Conservation (phyloP, 2,329 filamentous ascomycete genomes). For the Trichoderma harzianum region DNA sequence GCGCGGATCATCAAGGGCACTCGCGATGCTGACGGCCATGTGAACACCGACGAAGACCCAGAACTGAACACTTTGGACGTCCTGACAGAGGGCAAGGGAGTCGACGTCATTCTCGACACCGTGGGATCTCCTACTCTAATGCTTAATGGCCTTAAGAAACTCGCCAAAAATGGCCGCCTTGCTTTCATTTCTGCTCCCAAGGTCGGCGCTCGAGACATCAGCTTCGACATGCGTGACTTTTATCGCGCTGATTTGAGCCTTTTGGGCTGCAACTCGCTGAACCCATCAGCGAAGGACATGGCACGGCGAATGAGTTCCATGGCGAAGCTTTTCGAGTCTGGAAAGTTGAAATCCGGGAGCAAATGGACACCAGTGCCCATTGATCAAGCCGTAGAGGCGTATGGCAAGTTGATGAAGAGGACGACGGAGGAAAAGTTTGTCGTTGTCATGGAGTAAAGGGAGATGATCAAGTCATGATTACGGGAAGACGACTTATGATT, state of each 20-base stretch:
- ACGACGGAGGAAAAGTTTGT: conserved; percentile 2
- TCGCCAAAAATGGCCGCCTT: conserved; percentile 4
- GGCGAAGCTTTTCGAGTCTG: conserved; percentile 7
- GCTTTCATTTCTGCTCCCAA: conserved; percentile 14
- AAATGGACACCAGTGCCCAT: conserved; percentile 7
- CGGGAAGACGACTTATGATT: neutral
- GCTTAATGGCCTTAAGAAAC: neutral
- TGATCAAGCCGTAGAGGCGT: conserved; percentile 1
- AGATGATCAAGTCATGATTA: neutral
- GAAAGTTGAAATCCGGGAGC: neutral
- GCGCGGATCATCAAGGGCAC: conserved; percentile 9
- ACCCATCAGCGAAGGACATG: conserved; percentile 14
- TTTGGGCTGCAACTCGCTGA: conserved; percentile 17
- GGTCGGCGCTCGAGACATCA: neutral
- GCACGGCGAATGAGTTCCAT: neutral
- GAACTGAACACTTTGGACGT: neutral
- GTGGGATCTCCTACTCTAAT: conserved; percentile 1
- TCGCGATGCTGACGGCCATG: neutral
- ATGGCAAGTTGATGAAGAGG: neutral
- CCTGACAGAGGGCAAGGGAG: neutral
- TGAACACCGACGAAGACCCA: conserved; percentile 9
- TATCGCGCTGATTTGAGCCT: conserved; percentile 17
- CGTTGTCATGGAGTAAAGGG: conserved; percentile 4
- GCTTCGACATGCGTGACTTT: conserved; percentile 17
- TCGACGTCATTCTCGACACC: conserved; percentile 14